phyloP scores from a whole-genome alignment of 2,329 filamentous ascomycete genomes.

The Ophiocordyceps australis region DNA sequence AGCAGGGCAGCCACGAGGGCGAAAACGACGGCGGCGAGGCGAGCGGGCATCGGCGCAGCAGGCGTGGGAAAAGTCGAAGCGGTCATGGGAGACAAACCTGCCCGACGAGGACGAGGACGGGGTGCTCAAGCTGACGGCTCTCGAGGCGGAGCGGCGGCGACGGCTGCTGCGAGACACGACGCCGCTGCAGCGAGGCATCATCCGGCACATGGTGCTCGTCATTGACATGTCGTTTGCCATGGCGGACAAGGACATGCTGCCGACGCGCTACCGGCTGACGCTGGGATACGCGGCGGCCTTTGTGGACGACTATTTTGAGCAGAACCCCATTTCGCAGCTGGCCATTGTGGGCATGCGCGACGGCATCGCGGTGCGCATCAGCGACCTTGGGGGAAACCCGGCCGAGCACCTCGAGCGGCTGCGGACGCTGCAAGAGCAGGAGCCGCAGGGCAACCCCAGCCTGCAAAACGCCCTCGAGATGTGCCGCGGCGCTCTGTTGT shows the following conservation, averaged over 20 bases:
- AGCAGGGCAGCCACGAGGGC: slow-evolving; percentile 10
- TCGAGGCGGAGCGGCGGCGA: slow-evolving; percentile 66
- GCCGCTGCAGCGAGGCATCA: slow-evolving; percentile 88
- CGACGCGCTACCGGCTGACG: slow-evolving; percentile 67
- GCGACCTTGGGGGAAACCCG: slow-evolving; percentile 82
- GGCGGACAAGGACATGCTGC: slow-evolving; percentile 85
- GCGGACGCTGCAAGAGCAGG: slow-evolving; percentile 42
- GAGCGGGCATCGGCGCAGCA: slow-evolving; percentile 24
- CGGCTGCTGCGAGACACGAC: slow-evolving; percentile 86
- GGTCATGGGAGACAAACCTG: slow-evolving; percentile 55
- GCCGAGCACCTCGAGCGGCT: slow-evolving; percentile 71
- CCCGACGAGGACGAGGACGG: slow-evolving; percentile 57
- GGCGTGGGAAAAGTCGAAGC: slow-evolving; percentile 48
- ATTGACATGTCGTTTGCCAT: slow-evolving; percentile 88
- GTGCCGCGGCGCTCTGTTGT: slow-evolving; percentile 81
- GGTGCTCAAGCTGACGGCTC: slow-evolving; percentile 56
- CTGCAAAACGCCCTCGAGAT: slow-evolving; percentile 94
- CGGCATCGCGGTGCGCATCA: slow-evolving; percentile 70
- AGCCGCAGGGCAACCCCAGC: slow-evolving; percentile 59
- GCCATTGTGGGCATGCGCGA: slow-evolving; percentile 88
- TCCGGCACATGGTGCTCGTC: slow-evolving; percentile 83
- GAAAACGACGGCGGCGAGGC: slow-evolving; percentile 11
- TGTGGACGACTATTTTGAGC: slow-evolving; percentile 88
- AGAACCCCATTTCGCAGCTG: slow-evolving; percentile 94
- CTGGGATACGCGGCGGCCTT: slow-evolving; percentile 75